Percentiles rank a stretch among this genome's conserved stretches.
Conservation (phyloP, 2,329 filamentous ascomycete species). For the Epichloe coenophiala region DNA sequence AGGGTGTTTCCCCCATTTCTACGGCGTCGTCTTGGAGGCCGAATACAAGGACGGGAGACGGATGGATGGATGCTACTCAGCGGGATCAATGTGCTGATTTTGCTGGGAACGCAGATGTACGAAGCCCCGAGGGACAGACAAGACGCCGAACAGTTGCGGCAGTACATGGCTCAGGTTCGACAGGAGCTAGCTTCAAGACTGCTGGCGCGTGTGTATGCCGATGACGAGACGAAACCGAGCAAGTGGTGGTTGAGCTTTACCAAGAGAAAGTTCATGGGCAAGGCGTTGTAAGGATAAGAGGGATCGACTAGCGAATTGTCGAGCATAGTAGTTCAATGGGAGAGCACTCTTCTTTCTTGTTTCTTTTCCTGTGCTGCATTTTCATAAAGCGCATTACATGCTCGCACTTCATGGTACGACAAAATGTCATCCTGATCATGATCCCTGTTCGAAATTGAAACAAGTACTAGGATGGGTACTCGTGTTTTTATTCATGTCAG, state of each 20-base stretch:
- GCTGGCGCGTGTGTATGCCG: constrained; percentile 76
- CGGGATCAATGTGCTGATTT: neutral
- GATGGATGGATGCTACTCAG: neutral
- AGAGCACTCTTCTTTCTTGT: neutral
- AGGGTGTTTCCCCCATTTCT: too few relatives aligned
- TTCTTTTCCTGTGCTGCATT: too few relatives aligned
- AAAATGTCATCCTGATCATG: neutral
- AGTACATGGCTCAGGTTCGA: constrained; percentile 84
- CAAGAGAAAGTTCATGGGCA: constrained; percentile 99
- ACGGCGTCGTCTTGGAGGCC: too few relatives aligned
- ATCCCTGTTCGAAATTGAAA: too few relatives aligned
- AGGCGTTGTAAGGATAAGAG: constrained; percentile 50
- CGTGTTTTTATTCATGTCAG: neutral
- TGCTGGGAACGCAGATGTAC: constrained; percentile 48
- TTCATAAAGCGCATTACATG: too few relatives aligned
- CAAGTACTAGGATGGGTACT: too few relatives aligned
- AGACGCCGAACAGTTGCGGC: constrained; percentile 75
- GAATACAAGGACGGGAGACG: too few relatives aligned
- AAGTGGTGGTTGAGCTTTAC: constrained; percentile 99
- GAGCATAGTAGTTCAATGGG: neutral
- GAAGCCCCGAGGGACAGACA: constrained; percentile 77
- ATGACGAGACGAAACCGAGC: constrained; percentile 55
- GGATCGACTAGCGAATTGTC: neutral
- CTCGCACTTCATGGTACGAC: too few relatives aligned
- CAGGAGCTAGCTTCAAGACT: constrained; percentile 80